Base-by-base conservation (phyloP, 2,329 filamentous ascomycete species). In the Gnomoniopsis smithogilvyi region DNA sequence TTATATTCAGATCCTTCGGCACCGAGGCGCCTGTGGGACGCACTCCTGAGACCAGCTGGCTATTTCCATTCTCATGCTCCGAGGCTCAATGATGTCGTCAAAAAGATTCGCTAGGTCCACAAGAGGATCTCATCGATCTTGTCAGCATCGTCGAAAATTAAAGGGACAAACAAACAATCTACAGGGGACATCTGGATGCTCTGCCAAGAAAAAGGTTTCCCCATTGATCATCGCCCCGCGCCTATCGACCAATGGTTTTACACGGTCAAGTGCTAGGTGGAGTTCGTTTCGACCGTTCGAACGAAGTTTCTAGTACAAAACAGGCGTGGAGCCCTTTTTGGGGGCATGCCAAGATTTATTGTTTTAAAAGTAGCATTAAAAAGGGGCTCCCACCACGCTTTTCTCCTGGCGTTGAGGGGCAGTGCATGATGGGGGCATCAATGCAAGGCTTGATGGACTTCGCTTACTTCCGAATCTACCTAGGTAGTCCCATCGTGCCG, bases 221-320 rank as follows among this genome's bases (percentile, higher is more conserved):
- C 38, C 17, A 12, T 22, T 19, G 24, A 30, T 56, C 50, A 21
- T 26, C 41, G 41, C 55, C 46, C 55, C 19, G 3, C 6, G 2
- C 36, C n/a, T 17, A 38, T 47, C 48, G 47, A 56, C 57, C 38
- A 59, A 56, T 59, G 36, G 50, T 56, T 52, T 59, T 48, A 59
- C 47, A 59, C 24, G 26, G 36, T 48, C 10, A 36, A 41, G 14
- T 30, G 6, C 1, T 8, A 1, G 21, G 54, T 56, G 47, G 57
- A 38, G n/a, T 52, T n/a, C 52, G 21, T 47, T 59, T 48, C 26
- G 33, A 33, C 22, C 33, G 46, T 22, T 19, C 41, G 33, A 21
- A 46, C 19, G 48, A 36, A 3, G 52, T 56, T 56, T 59, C 52
- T 26, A 59, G 46, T 55, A 59, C 49, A 26, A 15, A 26, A 51